phyloP scores from a whole-genome alignment of 192 early-diverging fungal species.

The Coemansia sp. region DNA sequence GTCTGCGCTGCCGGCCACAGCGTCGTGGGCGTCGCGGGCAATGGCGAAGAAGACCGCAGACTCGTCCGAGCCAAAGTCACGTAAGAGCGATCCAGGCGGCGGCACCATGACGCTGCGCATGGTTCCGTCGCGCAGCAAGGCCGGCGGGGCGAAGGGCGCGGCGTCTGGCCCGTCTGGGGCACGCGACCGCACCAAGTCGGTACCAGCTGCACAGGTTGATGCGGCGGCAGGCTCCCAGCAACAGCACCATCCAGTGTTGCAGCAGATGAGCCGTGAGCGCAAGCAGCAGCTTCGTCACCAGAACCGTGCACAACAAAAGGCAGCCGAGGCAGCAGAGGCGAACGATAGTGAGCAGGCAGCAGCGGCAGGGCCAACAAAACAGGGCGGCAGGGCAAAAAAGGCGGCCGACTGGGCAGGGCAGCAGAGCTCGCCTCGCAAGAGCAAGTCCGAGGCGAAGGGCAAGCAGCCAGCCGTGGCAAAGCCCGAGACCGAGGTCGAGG shows the following conservation, averaged over 20 bases:
- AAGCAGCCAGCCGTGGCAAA: background rate
- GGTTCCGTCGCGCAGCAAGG: conserved; percentile 28
- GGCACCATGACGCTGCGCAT: conserved; percentile 45
- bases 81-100: conserved; percentile 10
- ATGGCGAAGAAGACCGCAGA: conserved; percentile 31
- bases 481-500: background rate
- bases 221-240: background rate
- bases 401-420: background rate
- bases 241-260: conserved; percentile 29
- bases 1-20: conserved; percentile 44
- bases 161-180: background rate
- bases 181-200: background rate
- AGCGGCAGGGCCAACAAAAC: background rate
- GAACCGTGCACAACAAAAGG: conserved; percentile 15
- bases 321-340: background rate
- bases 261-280: conserved; percentile 38
- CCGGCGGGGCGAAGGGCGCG: background rate
- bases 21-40: conserved; percentile 43
- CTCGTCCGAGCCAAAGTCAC: conserved; percentile 4
- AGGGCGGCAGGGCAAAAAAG: background rate
- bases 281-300: conserved; percentile 40
- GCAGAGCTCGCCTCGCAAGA: background rate
- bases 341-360: background rate
- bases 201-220: background rate
- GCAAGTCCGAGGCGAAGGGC: background rate